Evolutionary conservation across 441 rosid genomes (phyloP).

Genomic region (Pelargonium myrrhifolium): DNA sequence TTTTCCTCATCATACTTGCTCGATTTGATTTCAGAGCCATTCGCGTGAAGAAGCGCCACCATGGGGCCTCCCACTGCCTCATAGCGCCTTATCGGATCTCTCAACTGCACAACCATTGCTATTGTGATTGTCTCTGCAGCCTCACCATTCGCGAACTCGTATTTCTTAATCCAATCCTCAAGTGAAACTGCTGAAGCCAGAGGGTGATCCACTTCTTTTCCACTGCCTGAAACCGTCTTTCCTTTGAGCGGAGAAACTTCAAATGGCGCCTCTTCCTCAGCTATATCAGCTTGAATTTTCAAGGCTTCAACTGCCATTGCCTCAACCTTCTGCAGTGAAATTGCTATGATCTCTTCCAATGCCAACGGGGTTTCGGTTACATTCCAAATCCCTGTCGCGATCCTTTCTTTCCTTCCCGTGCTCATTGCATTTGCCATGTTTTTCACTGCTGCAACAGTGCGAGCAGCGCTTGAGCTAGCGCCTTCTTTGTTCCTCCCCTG

Average conservation of each 20-base stretch:
- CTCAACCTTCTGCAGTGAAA: conserved; percentile 71
- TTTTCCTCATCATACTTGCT: conserved; percentile 43
- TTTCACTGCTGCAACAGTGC: conserved; percentile 69
- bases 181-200: conserved; percentile 51
- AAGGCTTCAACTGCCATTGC: conserved; percentile 68
- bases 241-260: conserved; percentile 41
- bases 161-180: conserved; percentile 50
- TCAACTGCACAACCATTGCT: conserved; percentile 50
- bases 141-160: conserved; percentile 18
- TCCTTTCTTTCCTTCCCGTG: conserved; percentile 69
- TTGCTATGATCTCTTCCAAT: conserved; percentile 60
- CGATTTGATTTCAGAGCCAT: conserved; percentile 18
- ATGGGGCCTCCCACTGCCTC: conserved; percentile 81
- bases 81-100: conserved; percentile 80
- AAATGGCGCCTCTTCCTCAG: conserved; percentile 74
- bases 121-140: conserved; percentile 35
- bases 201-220: conserved; percentile 34
- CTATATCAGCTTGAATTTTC: conserved; percentile 75
- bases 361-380: conserved; percentile 49
- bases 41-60: conserved; percentile 52
- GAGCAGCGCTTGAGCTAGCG: conserved; percentile 81
- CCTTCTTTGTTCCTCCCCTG: conserved; percentile 86
- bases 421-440: conserved; percentile 56
- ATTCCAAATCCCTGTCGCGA: conserved; percentile 74
- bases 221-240: no score